These are phyloP conservation scores for Tetrastigma voinierianum DNA, from an alignment of 164 flowering plant genomes.

Conservation along the genomic window DNA sequence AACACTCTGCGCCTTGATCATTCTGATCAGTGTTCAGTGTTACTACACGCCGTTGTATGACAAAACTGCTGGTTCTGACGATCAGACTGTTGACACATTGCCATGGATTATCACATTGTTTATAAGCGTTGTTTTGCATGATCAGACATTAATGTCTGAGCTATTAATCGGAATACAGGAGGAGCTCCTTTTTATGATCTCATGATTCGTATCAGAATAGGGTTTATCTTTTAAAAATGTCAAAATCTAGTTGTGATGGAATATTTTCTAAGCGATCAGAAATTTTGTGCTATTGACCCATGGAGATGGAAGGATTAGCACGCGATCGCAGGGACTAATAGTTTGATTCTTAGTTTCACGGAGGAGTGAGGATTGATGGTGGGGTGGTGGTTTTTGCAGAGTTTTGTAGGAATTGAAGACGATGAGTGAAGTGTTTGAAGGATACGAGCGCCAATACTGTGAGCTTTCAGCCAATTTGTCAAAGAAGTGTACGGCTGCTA, in stretches of 20 bases:
- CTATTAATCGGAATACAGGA: too few relatives aligned
- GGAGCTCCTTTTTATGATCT: neutral
- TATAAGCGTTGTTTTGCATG: too few relatives aligned
- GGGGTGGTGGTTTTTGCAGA: constrained; percentile 5
- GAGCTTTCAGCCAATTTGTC: constrained; percentile 73
- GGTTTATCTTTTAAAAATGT: neutral
- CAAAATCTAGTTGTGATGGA: neutral
- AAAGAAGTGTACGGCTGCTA: constrained; percentile 58
- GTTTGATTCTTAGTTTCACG: constrained; percentile 1
- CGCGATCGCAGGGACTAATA: too few relatives aligned
- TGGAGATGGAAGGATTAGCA: too few relatives aligned
- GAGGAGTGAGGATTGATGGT: neutral
- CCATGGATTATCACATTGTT: too few relatives aligned
- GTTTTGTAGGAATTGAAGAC: constrained; percentile 1
- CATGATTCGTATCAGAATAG: neutral
- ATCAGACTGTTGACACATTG: too few relatives aligned
- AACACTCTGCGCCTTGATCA: too few relatives aligned
- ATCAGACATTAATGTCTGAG: too few relatives aligned
- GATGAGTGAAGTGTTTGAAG: constrained; percentile 78
- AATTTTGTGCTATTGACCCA: too few relatives aligned
- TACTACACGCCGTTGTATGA: too few relatives aligned
- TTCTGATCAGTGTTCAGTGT: too few relatives aligned
- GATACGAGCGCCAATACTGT: constrained; percentile 81
- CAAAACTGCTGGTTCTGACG: too few relatives aligned
- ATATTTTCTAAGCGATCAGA: neutral